phyloP scores from a whole-genome alignment of 768 basidiomycete genomes.

The Phylloporus arenicola region DNA sequence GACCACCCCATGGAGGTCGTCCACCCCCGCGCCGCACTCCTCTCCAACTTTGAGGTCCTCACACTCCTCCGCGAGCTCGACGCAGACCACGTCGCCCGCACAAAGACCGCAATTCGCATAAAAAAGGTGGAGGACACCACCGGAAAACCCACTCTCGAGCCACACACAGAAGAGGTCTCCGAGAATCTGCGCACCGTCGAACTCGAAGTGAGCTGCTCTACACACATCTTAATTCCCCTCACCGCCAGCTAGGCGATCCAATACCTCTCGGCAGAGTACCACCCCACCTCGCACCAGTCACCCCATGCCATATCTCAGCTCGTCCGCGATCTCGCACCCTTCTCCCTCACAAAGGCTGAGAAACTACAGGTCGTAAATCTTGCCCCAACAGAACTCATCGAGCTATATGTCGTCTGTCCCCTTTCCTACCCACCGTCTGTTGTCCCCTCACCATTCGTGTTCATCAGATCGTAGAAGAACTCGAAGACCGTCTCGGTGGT shows the following conservation, averaged over 20 bases:
- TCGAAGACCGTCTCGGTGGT: slow-evolving; percentile 75
- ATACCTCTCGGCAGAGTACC: slow-evolving; percentile 72
- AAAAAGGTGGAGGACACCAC: slow-evolving; percentile 72
- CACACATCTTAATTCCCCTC: neutral
- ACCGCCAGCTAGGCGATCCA: slow-evolving; percentile 62
- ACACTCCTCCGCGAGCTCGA: slow-evolving; percentile 72
- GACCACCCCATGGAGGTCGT: slow-evolving; percentile 23
- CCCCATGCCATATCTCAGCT: slow-evolving; percentile 59
- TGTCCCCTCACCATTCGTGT: neutral
- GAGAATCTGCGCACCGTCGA: slow-evolving; percentile 84
- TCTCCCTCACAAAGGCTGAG: slow-evolving; percentile 82
- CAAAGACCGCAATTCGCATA: slow-evolving; percentile 63
- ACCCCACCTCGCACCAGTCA: slow-evolving; percentile 63
- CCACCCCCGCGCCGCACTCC: slow-evolving; percentile 67
- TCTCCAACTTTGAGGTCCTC: slow-evolving; percentile 87
- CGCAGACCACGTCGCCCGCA: slow-evolving; percentile 60
- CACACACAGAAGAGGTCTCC: slow-evolving; percentile 51
- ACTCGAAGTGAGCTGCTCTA: slow-evolving; percentile 46
- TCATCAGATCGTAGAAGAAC: slow-evolving; percentile 83
- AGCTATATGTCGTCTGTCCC: slow-evolving; percentile 78
- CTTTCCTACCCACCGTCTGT: neutral
- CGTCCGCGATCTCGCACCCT: slow-evolving; percentile 59
- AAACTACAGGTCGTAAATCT: slow-evolving; percentile 91
- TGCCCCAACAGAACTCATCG: slow-evolving; percentile 73
- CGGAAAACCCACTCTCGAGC: slow-evolving; percentile 26